Evolutionary conservation across 1,139 yeast genomes (phyloP).

Genomic region (Yamadazyma atlantica): DNA sequence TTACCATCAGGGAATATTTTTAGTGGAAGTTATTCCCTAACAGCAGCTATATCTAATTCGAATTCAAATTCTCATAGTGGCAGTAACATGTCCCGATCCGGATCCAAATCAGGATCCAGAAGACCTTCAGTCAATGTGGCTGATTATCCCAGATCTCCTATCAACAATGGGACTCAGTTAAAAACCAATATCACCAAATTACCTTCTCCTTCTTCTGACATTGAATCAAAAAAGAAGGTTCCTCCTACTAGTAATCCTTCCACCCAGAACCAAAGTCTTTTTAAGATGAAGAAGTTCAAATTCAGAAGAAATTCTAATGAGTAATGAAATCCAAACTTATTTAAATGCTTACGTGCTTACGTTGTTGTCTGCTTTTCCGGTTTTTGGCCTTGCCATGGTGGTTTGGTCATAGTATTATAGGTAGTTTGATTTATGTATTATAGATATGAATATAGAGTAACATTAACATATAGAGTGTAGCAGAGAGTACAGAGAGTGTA

Average conservation of each 20-base stretch:
- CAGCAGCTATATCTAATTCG: slow-evolving; percentile 1
- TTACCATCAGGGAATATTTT: slow-evolving; percentile 2
- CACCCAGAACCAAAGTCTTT: slow-evolving; percentile 7
- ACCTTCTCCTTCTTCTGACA: slow-evolving; percentile 18
- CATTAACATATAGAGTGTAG: too few species aligned
- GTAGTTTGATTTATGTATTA: slow-evolving; percentile 3
- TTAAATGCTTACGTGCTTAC: slow-evolving; percentile 1
- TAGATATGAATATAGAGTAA: slow-evolving; percentile 2
- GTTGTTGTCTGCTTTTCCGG: slow-evolving; percentile 2
- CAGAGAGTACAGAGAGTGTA: too few species aligned
- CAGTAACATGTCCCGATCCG: not conserved
- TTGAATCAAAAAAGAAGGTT: slow-evolving; percentile 13
- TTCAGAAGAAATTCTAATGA: slow-evolving; percentile 26
- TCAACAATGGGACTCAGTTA: slow-evolving; percentile 10
- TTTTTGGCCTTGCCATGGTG: not conserved
- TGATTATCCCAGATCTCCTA: slow-evolving; percentile 18
- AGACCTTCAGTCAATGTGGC: slow-evolving; percentile 8
- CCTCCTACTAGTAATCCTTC: not conserved
- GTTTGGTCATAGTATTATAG: not conserved
- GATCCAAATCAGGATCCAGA: slow-evolving; percentile 5
- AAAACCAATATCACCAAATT: slow-evolving; percentile 12
- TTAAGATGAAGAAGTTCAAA: slow-evolving; percentile 26
- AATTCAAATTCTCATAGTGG: slow-evolving; percentile 2
- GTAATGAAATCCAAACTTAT: slow-evolving; percentile 7
- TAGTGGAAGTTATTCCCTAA: slow-evolving; percentile 3